Evolutionary conservation across 768 basidiomycete genomes (phyloP), one percentile per base, ranked within the genome.

Genomic region (Calvatia gigantea): DNA sequence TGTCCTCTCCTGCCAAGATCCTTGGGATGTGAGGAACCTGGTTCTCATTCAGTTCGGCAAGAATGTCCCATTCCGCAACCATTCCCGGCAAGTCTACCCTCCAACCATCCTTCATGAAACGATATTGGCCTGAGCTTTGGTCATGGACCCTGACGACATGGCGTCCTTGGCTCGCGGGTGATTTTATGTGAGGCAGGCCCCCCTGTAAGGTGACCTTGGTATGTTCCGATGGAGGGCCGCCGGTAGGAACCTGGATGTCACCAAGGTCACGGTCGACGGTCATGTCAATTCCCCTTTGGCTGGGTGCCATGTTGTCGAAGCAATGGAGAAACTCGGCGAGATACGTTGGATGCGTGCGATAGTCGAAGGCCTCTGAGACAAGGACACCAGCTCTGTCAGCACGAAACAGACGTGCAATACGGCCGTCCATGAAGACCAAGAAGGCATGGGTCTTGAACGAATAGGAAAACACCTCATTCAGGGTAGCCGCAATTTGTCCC

Each of bases 81-180:
- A 59, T 31, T n/a, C 49, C 59, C 0, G 45, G 33, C 8, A 27
- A 48, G 29, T 21, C n/a, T 4, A 51, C 27, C 4, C 69, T 54
- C 71, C 71, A 73, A 17, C 51, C 57, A 51, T 73, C 71, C 58
- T 70, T 72, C 21, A 73, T 33, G 47, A 69, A 71, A 11, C 56
- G 28, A 53, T 43, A 7, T 59, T 56, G 12, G 27, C 14, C n/a
- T 14, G 19, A 7, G 43, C 17, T 27, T 65, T 61, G 9, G n/a
- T n/a, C n/a, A n/a, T 54, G 61, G n/a, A 60, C 68, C 1, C 58
- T 39, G 39, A 59, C 67, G 2, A 57, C 63, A 2, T 66, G 64
- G 21, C 67, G 69, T 31, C 57, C 59, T 3, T 65, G 54, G 4
- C 65, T 63, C 0, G 61, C 48, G 12, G 64, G 58, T 9, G 67